Conservation (phyloP, 495 filamentous ascomycete genomes). For the Jackrogersella minutella region DNA sequence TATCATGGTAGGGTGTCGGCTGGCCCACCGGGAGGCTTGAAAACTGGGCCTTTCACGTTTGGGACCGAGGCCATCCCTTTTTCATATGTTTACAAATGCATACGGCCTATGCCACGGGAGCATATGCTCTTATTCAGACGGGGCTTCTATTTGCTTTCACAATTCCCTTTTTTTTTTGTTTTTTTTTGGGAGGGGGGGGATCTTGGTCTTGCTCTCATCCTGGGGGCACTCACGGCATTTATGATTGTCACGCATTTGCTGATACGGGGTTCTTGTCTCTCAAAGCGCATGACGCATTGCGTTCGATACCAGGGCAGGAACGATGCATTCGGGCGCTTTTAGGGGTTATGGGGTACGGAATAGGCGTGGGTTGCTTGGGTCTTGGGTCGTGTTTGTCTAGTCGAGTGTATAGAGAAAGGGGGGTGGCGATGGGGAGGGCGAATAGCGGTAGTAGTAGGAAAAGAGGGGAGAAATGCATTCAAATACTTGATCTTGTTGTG, state of each 20-base stretch:
- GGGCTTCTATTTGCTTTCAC: background rate
- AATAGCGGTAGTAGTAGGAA: background rate
- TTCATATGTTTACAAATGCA: background rate
- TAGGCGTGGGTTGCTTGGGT: background rate
- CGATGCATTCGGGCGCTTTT: background rate
- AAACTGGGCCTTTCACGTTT: background rate
- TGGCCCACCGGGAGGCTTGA: background rate
- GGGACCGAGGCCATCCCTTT: background rate
- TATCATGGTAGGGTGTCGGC: background rate
- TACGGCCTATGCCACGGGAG: background rate
- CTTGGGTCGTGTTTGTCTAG: background rate
- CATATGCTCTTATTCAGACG: background rate
- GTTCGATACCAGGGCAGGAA: conserved; percentile 1
- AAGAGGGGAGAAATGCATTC: background rate
- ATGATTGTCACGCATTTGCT: conserved; percentile 2
- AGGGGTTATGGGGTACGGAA: background rate
- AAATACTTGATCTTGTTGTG: background rate
- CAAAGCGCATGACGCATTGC: background rate
- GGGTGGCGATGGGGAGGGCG: background rate
- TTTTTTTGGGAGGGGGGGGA: too few relatives aligned
- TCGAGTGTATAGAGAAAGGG: background rate
- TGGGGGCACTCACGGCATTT: background rate
- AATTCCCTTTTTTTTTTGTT: background rate
- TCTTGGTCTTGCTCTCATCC: background rate
- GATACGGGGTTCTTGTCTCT: background rate